A percentile compares a stretch with the other conserved stretches of the same genome.
Conservation (phyloP, 768 basidiomycete species). For the Podaxis mareebaensis region DNA sequence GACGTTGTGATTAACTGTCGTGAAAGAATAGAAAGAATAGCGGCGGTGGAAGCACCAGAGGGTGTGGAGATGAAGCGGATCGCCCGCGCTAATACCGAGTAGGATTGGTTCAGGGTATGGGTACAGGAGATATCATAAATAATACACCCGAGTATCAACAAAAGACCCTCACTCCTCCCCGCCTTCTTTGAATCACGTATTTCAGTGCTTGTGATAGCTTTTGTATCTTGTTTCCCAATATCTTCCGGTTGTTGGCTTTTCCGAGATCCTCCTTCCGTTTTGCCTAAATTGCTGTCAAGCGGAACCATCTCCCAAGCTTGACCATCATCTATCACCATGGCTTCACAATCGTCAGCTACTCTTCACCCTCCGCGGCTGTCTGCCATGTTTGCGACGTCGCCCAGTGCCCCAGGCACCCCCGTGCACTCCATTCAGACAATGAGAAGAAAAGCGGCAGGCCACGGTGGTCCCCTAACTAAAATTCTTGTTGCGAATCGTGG, state of each 20-base stretch:
- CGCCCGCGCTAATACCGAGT: constrained; percentile 34
- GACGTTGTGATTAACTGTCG: neutral
- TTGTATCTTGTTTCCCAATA: neutral
- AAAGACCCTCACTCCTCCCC: neutral
- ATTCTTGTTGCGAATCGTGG: constrained; percentile 92
- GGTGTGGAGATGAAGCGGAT: constrained; percentile 30
- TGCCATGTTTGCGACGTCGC: constrained; percentile 69
- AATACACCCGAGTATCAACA: neutral
- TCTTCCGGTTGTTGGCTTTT: neutral
- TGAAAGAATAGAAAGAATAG: neutral
- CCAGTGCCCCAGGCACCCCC: constrained; percentile 80
- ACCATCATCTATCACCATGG: constrained; percentile 37
- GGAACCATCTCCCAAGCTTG: constrained; percentile 11
- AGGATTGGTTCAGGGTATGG: constrained; percentile 3
- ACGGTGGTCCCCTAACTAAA: constrained; percentile 86
- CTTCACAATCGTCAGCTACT: constrained; percentile 34
- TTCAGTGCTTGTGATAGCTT: neutral
- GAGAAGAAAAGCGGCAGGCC: constrained; percentile 89
- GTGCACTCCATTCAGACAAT: constrained; percentile 91
- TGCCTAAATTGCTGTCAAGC: constrained; percentile 7
- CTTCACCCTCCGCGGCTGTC: constrained; percentile 77
- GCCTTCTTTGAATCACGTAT: neutral
- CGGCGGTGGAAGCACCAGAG: neutral
- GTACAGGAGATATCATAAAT: constrained; percentile 4
- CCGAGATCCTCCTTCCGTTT: constrained; percentile 10